These are phyloP conservation scores for Pleurotus djamor DNA, from an alignment of 768 basidiomycete genomes.

Conservation along the genomic window DNA sequence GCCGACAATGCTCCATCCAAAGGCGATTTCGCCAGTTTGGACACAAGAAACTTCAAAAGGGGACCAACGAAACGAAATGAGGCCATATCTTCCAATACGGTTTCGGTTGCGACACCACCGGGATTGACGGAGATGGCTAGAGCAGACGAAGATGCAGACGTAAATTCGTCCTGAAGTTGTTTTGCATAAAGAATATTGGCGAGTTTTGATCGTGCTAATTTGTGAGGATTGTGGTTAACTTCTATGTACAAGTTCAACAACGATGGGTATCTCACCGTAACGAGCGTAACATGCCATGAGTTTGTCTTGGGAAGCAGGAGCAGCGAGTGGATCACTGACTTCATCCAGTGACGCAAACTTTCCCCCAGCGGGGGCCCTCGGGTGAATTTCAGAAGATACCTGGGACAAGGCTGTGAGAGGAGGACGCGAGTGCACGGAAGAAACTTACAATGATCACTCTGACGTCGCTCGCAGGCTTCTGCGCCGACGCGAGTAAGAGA, in stretches of 20 bases:
- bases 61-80: background rate
- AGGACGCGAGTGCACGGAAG: background rate
- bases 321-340: conserved; percentile 15
- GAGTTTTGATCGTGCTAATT: conserved; percentile 36
- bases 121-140: conserved; percentile 1
- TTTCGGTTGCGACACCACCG: conserved; percentile 2
- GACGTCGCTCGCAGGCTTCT: conserved; percentile 6
- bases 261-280: conserved; percentile 2
- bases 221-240: background rate
- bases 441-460: conserved; percentile 8
- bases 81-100: background rate
- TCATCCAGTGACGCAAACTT: conserved; percentile 17
- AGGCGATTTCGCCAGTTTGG: conserved; percentile 4
- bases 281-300: conserved; percentile 13
- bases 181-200: conserved; percentile 34
- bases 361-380: conserved; percentile 9
- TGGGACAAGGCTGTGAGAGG: background rate
- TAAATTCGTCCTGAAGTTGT: conserved; percentile 37
- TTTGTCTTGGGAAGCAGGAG: conserved; percentile 4
- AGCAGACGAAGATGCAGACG: conserved; percentile 16
- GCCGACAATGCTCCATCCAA: conserved; percentile 3
- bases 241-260: background rate
- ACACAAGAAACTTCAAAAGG: background rate
- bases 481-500: conserved; percentile 8
- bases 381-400: conserved; percentile 14